Percentiles rank a stretch among this genome's conserved stretches.
Conservation (phyloP, 371 early-diverging fungal species). For the Mucor velutinosus region DNA sequence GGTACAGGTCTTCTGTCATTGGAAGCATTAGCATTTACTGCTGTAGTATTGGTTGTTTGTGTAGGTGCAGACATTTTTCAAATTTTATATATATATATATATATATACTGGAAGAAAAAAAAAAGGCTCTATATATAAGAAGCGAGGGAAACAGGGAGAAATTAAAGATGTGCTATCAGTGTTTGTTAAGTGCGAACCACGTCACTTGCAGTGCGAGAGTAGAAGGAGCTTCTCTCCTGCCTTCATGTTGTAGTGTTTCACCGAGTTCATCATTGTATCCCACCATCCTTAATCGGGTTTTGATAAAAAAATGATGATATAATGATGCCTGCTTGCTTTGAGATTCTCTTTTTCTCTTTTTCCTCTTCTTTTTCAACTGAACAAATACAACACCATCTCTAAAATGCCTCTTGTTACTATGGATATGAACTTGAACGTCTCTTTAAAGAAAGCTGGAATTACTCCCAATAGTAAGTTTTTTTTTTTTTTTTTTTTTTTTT, state of each 20-base stretch:
- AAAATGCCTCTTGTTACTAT: constrained; percentile 56
- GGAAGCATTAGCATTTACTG: background rate
- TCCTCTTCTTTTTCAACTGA: background rate
- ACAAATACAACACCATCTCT: background rate
- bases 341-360: background rate
- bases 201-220: background rate
- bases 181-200: background rate
- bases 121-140: background rate
- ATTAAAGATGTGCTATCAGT: background rate
- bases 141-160: constrained; percentile 2
- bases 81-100: background rate
- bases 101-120: background rate
- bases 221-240: background rate
- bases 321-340: background rate
- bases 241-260: background rate
- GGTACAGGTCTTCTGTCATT: constrained; percentile 47
- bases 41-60: background rate
- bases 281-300: background rate
- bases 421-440: constrained; percentile 41
- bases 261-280: background rate
- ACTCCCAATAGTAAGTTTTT: constrained; percentile 46
- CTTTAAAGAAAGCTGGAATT: constrained; percentile 50
- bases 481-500: no score
- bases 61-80: constrained; percentile 7
- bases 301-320: background rate